Evolutionary conservation across 495 filamentous ascomycete genomes (phyloP).

Genomic region (Monascus purpureus): DNA sequence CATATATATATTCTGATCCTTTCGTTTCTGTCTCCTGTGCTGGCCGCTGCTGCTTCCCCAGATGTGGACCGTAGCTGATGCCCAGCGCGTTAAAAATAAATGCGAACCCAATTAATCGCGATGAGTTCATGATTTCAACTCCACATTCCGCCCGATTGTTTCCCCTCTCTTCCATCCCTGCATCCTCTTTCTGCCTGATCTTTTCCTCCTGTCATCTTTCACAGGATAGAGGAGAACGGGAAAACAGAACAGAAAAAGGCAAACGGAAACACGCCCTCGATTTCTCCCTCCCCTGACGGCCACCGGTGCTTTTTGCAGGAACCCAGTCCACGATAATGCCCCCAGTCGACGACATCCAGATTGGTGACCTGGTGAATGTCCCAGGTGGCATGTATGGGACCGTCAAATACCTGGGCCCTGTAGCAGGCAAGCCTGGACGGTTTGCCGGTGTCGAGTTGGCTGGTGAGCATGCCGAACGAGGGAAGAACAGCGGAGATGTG

Average conservation of each 20-base stretch:
- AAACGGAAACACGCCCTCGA: too few species aligned
- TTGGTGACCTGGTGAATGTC: constrained; percentile 87
- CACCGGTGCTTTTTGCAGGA: too few species aligned
- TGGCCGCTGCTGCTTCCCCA: too few species aligned
- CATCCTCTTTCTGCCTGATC: constrained; percentile 4
- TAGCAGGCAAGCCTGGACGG: constrained; percentile 76
- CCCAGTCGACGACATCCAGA: constrained; percentile 43
- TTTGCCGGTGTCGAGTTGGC: constrained; percentile 95
- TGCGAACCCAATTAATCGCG: too few species aligned
- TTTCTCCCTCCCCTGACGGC: too few species aligned
- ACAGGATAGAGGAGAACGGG: too few species aligned
- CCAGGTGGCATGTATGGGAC: constrained; percentile 88
- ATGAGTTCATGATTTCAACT: background rate
- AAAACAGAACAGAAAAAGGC: too few species aligned
- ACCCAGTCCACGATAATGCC: too few species aligned
- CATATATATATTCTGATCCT: too few species aligned
- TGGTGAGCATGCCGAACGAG: constrained; percentile 60
- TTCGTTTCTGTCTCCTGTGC: too few species aligned
- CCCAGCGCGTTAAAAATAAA: too few species aligned
- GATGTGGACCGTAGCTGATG: too few species aligned
- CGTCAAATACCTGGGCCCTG: constrained; percentile 75
- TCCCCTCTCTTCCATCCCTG: constrained; percentile 1
- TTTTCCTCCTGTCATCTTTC: constrained; percentile 1
- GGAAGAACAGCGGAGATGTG: constrained; percentile 95
- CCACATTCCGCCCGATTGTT: background rate